Evolutionary conservation across 1,139 yeast species (phyloP).

Genomic region (Saccharomyces pastorianus): DNA sequence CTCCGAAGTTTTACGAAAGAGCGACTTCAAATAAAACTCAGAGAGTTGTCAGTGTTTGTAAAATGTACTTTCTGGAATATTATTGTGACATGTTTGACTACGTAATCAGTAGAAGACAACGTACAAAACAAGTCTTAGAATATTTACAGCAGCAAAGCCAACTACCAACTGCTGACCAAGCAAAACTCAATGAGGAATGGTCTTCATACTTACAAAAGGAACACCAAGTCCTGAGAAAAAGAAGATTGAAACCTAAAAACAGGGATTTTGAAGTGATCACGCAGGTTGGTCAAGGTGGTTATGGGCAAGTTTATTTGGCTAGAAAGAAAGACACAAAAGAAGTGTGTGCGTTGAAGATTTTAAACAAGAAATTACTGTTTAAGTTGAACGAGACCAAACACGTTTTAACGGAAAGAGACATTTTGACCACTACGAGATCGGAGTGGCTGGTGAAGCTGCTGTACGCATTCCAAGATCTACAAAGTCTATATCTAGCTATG

Average conservation of each 20-base stretch:
- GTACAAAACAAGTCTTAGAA: constrained; percentile 58
- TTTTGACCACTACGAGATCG: constrained; percentile 85
- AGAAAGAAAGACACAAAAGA: constrained; percentile 91
- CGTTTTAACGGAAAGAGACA: constrained; percentile 92
- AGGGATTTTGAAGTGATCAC: constrained; percentile 94
- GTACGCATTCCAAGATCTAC: constrained; percentile 91
- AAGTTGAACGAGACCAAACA: constrained; percentile 94
- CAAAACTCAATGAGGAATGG: constrained; percentile 51
- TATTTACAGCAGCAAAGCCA: constrained; percentile 41
- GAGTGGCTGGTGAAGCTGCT: constrained; percentile 93
- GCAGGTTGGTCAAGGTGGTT: constrained; percentile 99
- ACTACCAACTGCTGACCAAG: constrained; percentile 36
- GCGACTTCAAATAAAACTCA: constrained; percentile 72
- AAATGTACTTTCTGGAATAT: constrained; percentile 80
- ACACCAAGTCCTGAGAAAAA: constrained; percentile 72
- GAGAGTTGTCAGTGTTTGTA: constrained; percentile 74
- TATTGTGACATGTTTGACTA: constrained; percentile 95
- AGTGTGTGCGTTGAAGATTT: constrained; percentile 87
- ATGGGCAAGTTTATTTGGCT: constrained; percentile 94
- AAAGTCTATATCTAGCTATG: constrained; percentile 91
- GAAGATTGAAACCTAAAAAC: constrained; percentile 86
- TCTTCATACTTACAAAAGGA: constrained; percentile 76
- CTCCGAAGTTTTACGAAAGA: constrained; percentile 47
- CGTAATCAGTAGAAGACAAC: constrained; percentile 75
- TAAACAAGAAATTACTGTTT: constrained; percentile 77